Evolutionary conservation across 257 asterid genomes (phyloP).

Genomic region (Coffea eugenioides): DNA sequence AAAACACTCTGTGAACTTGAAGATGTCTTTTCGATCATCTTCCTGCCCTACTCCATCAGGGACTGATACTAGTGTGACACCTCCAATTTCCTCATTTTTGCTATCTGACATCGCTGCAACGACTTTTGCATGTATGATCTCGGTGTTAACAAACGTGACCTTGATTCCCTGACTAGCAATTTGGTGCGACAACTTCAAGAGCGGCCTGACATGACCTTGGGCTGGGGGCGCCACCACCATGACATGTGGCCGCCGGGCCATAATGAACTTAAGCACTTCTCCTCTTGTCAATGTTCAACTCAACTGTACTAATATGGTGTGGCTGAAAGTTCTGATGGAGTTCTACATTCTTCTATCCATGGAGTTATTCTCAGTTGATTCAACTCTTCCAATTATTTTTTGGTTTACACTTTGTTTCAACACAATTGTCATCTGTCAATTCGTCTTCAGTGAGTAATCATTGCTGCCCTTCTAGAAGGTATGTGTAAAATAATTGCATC

Average conservation of each 20-base stretch:
- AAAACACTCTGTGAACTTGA: slow-evolving; percentile 2
- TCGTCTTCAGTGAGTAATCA: too few species aligned
- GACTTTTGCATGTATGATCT: slow-evolving; percentile 32
- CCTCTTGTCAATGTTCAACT: neutral
- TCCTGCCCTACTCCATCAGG: slow-evolving; percentile 29
- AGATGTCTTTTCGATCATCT: slow-evolving; percentile 18
- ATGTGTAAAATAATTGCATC: neutral
- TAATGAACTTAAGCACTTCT: neutral
- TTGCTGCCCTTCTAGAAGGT: too few species aligned
- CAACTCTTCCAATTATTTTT: too few species aligned
- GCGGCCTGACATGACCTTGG: slow-evolving; percentile 55
- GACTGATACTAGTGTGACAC: slow-evolving; percentile 21
- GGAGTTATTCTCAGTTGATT: neutral
- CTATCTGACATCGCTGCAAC: slow-evolving; percentile 14
- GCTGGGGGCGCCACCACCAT: slow-evolving; percentile 48
- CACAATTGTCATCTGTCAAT: too few species aligned
- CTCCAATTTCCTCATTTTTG: neutral
- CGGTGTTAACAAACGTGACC: slow-evolving; percentile 53
- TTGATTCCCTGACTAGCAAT: slow-evolving; percentile 46
- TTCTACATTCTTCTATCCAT: neutral
- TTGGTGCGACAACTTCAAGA: slow-evolving; percentile 34
- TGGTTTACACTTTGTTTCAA: too few species aligned
- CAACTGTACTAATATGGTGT: neutral
- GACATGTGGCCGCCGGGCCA: slow-evolving; percentile 22
- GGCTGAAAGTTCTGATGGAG: neutral